Evolutionary conservation across 176 grass and related monocot genomes (phyloP), one percentile per base, ranked within the genome.

Genomic region (Microstegium vimineum): DNA sequence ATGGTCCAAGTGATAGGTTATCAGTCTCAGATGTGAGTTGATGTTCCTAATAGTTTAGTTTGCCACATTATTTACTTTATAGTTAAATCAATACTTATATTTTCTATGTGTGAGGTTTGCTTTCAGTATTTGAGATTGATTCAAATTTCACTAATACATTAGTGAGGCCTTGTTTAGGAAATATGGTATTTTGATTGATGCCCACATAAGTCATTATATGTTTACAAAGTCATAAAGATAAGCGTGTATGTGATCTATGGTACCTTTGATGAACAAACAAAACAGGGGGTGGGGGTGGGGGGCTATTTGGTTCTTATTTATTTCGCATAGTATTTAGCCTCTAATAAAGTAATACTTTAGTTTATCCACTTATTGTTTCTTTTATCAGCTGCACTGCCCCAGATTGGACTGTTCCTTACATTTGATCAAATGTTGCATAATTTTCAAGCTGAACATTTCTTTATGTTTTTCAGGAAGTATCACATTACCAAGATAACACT

Each of bases 1-100:
- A 87, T 77, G 85, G 62, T 47, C 86, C 70, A 52, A 89, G 81
- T 27, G 92, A 97, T 76, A 83, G 87, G 74, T 34, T 89, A 66
- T 77, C 76, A 41, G 66, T 90, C 73, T 97, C 94, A 32, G 90
- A 94, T 34, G 94, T 94, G 89, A 94, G 94, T 86, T 82, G 11
- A 10, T 74, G 15, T 73, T 75, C 85, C 61, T 70, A 73, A 83
- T 47, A 72, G 15, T 81, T n/a, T n/a, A n/a, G n/a, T n/a, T 67
- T 51, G 23, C 25, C 41, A 57, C 20, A 57, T 31, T 73, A 2
- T 32, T 65, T 66, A 41, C 32, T 32, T 73, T 66, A 54, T 18
- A 65, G 31, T 70, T 11, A 56, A 73, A 20, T 32, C 33, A 40
- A 18, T 74, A 73, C 23, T 56, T 52, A 56, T 13, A 82, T 23